A percentile compares a stretch with the other conserved stretches of the same genome.
These are phyloP conservation scores for Amphibolis antarctica DNA, from an alignment of 106 monocot species.

Conservation along the genomic window DNA sequence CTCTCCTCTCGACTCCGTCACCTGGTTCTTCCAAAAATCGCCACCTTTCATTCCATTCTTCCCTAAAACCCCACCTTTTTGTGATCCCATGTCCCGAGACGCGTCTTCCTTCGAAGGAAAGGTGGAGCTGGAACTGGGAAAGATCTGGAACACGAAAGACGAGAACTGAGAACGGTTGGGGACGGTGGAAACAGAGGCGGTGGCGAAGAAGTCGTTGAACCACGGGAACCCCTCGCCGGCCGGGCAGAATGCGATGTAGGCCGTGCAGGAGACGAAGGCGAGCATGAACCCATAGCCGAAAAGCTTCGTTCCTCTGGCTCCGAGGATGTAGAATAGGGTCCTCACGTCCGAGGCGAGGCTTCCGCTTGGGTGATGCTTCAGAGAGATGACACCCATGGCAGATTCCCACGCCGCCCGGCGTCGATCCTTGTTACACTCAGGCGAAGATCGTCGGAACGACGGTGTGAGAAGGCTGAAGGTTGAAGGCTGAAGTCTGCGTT, in stretches of 20 bases:
- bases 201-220: slow-evolving; percentile 1
- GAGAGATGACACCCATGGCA: slow-evolving; percentile 6
- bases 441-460: too few species aligned
- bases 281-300: slow-evolving; percentile 8
- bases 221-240: not conserved
- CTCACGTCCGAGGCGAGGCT: not conserved
- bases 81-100: not conserved
- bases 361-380: slow-evolving; percentile 1
- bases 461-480: too few species aligned
- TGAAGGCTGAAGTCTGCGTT: too few species aligned
- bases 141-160: slow-evolving; percentile 30
- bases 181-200: slow-evolving; percentile 22
- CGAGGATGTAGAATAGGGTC: slow-evolving; percentile 2
- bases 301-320: slow-evolving; percentile 6
- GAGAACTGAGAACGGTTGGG: slow-evolving; percentile 48
- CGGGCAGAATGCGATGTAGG: slow-evolving; percentile 11
- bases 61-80: slow-evolving; percentile 8
- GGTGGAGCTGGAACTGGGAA: slow-evolving; percentile 37
- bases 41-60: not conserved
- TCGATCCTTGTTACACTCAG: too few species aligned
- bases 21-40: too few species aligned
- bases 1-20: not conserved
- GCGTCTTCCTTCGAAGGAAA: not conserved
- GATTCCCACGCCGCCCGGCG: too few species aligned
- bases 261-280: slow-evolving; percentile 8